Base-by-base conservation (phyloP, 495 filamentous ascomycete species). In the Talaromyces stipitatus region DNA sequence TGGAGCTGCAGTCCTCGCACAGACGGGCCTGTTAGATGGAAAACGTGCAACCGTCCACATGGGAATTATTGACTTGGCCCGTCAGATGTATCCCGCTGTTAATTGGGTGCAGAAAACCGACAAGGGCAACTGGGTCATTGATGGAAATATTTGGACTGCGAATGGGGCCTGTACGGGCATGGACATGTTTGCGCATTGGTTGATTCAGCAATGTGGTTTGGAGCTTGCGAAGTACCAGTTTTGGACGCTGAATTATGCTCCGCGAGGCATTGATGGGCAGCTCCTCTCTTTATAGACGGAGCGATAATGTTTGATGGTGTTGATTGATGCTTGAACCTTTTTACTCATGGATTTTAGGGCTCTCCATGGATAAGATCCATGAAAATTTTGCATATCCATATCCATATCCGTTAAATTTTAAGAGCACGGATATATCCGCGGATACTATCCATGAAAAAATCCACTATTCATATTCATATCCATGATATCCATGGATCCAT, bases 11-110 rank as follows among this genome's bases (percentile, higher is more conserved):
- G 58, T 86, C 0, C 70, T 76, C 0, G 84, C 84, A 0, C 54
- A 63, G 1, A 66, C 84, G 0, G 84, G 84, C 0, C 57, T 88
- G 0, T 60, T 89, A 16, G 78, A 87, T 45, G 81, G 83, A 0
- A 65, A 61, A 9, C 57, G 73, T 1, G 86, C 85, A 4, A 88
- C 86, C 2, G 77, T 81, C 10, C 75, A 77, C 29, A 46, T 52
- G 1, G 32, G 20, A 14, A 1, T 18, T 4, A 12, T 50, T 27
- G 38, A 32, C 23, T 18, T 50, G 14, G 45, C 16, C 6, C 23
- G 9, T 10, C 20, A 50, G 11, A 12, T n/a, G 18, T 51, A 51
- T 24, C 55, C 55, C 3, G 20, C 18, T 6, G 55, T 57, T 4
- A 57, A 57, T 5, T 57, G 55, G 55, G 20, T 23, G 11, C 16